Evolutionary conservation across 108 stramenopile genomes (phyloP), one percentile per base, ranked within the genome.

Genomic region (Ochromonas danica): DNA sequence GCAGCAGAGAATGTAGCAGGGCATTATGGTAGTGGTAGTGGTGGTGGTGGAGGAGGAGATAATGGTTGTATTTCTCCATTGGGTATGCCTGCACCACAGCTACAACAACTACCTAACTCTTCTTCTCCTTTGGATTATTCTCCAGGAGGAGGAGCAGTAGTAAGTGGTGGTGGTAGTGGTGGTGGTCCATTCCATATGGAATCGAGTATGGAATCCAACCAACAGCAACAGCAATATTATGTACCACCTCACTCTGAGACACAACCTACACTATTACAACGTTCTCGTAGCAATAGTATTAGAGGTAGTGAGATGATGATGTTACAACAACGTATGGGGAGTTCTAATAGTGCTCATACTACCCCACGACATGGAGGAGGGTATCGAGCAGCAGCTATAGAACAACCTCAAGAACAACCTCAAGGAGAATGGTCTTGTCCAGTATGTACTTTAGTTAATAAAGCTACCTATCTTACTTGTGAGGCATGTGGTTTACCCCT

Each of bases 351-450:
- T 57, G 51, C 51, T 57, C 51, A 57, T 57, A 57, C 51, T 57
- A 57, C 51, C 51, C 51, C 51, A 57, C 51, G 51, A 57, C 51
- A 57, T 57, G 51, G 51, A 57, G 51, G 51, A 57, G 51, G 51
- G 51, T 57, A 57, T 57, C 51, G 51, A 57, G 51, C 51, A 57
- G 51, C 51, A 57, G 51, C 51, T 57, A 57, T 57, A 57, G 51
- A 57, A 57, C 51, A 57, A 57, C 51, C 51, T 57, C 51, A 57
- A 57, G 63, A 67, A 31, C 63, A 67, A 31, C 31, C 63, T 67
- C 63, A 67, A 67, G 30, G 31, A 33, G 63, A 67, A 67, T 67
- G 63, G 63, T 67, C 63, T 67, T 67, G 63, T 67, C 31, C 63
- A 31, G 63, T 67, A 31, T 67, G 63, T 67, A 67, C 63, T 31